These are phyloP conservation scores for Ananas comosus DNA, from an alignment of 176 grass and related monocot species.

Conservation along the genomic window DNA sequence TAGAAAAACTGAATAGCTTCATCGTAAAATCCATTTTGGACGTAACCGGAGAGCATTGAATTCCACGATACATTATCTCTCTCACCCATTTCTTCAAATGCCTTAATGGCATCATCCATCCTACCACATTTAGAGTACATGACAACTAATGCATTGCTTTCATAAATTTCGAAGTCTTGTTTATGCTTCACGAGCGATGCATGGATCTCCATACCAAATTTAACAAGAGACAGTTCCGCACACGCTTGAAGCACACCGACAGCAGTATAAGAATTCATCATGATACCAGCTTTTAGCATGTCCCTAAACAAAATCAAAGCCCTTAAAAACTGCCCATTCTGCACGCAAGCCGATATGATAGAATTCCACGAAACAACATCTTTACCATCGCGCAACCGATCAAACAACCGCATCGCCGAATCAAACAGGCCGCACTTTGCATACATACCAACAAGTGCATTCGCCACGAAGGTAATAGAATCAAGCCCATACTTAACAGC, in stretches of 20 bases:
- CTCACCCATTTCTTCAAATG: slow-evolving; percentile 48
- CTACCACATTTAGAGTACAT: slow-evolving; percentile 57
- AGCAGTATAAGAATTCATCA: slow-evolving; percentile 65
- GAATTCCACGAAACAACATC: slow-evolving; percentile 86
- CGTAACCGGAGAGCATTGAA: slow-evolving; percentile 68
- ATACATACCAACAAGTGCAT: slow-evolving; percentile 81
- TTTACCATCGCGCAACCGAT: slow-evolving; percentile 31
- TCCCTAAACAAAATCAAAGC: slow-evolving; percentile 51
- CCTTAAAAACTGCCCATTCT: slow-evolving; percentile 51
- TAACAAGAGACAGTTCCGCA: slow-evolving; percentile 48
- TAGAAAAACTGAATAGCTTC: slow-evolving; percentile 41
- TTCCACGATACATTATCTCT: slow-evolving; percentile 87
- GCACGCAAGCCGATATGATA: slow-evolving; percentile 49
- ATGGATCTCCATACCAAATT: slow-evolving; percentile 71
- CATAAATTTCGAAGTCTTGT: slow-evolving; percentile 33
- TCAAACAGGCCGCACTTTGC: slow-evolving; percentile 52
- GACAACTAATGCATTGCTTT: slow-evolving; percentile 56
- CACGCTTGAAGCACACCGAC: slow-evolving; percentile 63
- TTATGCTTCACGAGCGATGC: slow-evolving; percentile 41
- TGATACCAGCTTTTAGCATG: slow-evolving; percentile 48
- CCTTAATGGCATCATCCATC: slow-evolving; percentile 36
- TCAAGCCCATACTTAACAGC: slow-evolving; percentile 43
- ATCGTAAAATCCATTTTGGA: slow-evolving; percentile 58
- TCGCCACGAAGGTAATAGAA: slow-evolving; percentile 47
- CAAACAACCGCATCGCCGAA: slow-evolving; percentile 60